Evolutionary conservation across 495 filamentous ascomycete genomes (phyloP).

Genomic region (Durotheca rogersii): DNA sequence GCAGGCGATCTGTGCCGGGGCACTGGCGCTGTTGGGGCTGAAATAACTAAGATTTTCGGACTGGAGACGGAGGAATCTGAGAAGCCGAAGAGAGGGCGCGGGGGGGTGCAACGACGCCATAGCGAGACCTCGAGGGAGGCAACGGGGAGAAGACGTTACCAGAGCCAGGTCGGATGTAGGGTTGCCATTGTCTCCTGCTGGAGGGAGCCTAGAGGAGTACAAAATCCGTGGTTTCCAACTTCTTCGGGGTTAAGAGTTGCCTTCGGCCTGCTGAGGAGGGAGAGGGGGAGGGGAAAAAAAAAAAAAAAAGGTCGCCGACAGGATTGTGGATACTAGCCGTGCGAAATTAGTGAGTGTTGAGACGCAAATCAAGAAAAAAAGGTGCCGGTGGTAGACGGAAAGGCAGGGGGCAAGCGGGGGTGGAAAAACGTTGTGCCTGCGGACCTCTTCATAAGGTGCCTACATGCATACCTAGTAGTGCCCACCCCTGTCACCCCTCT

Average conservation of each 20-base stretch:
- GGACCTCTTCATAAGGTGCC: no score
- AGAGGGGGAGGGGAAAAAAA: not conserved
- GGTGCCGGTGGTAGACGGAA: no score
- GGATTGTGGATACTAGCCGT: not conserved
- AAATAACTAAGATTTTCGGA: conserved; percentile 55
- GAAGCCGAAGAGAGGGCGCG: conserved; percentile 59
- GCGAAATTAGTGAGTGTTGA: no score
- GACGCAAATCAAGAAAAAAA: no score
- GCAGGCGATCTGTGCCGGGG: conserved; percentile 18
- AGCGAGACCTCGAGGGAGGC: not conserved
- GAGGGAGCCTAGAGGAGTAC: not conserved
- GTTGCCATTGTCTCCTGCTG: conserved; percentile 13
- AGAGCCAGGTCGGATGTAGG: conserved; percentile 15
- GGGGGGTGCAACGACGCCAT: conserved; percentile 37
- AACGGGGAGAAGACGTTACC: conserved; percentile 2
- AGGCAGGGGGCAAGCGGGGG: no score
- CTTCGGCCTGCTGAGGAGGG: not conserved
- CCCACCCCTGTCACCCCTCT: no score
- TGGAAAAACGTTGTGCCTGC: no score
- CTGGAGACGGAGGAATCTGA: conserved; percentile 64
- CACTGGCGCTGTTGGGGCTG: conserved; percentile 39
- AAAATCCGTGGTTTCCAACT: not conserved
- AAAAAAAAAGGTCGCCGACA: conserved; percentile 1
- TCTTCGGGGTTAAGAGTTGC: not conserved
- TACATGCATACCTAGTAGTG: no score